These are phyloP conservation scores for Dryas alaskensis DNA, from an alignment of 306 rosid genomes.

Conservation along the genomic window DNA sequence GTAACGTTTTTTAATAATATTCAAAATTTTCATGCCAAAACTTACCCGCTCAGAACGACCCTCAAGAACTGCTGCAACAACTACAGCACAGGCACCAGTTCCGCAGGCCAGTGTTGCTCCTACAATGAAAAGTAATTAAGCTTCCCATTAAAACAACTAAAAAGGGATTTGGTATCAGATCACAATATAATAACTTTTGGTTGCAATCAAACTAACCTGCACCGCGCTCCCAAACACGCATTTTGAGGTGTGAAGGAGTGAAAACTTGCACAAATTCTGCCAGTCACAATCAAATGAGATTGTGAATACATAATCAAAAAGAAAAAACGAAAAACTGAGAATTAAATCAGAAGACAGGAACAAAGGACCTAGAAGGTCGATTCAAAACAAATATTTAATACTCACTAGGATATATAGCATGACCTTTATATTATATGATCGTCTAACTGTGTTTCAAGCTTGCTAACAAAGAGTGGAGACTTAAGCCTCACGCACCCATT, in stretches of 20 bases:
- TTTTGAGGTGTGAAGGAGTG: slow-evolving; percentile 73
- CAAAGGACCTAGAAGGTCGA: neutral
- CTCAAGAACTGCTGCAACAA: slow-evolving; percentile 93
- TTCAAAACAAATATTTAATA: neutral
- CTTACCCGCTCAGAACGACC: slow-evolving; percentile 85
- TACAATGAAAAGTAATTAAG: slow-evolving; percentile 31
- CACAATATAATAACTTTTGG: neutral
- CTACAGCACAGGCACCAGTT: slow-evolving; percentile 95
- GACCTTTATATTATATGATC: neutral
- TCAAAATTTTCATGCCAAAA: neutral
- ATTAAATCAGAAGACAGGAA: neutral
- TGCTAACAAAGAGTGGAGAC: neutral
- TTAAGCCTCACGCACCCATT: neutral
- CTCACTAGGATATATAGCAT: neutral
- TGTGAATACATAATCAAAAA: neutral
- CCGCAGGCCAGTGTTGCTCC: slow-evolving; percentile 97
- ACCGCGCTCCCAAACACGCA: slow-evolving; percentile 99
- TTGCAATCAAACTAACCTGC: slow-evolving; percentile 58
- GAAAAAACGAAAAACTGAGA: slow-evolving; percentile 7
- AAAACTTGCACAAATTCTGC: slow-evolving; percentile 92
- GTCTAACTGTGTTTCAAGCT: neutral
- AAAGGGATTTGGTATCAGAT: neutral
- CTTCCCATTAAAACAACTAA: neutral
- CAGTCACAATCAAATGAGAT: slow-evolving; percentile 23
- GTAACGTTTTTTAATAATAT: neutral